Conservation (phyloP, 345 rosid species). For the Hibiscus trionum region DNA sequence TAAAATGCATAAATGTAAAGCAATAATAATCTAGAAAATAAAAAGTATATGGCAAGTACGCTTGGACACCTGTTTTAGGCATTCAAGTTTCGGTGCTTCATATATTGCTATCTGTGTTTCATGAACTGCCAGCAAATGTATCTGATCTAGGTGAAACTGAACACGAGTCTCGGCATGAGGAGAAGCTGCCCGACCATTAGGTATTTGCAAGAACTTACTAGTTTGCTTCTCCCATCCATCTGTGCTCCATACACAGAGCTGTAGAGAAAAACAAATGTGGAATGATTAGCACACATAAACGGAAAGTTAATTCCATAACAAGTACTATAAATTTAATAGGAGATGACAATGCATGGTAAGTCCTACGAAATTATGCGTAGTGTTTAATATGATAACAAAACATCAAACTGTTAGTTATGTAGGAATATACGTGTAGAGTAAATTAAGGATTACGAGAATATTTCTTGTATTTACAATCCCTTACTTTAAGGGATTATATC, state of each 20-base stretch:
- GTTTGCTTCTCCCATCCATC: constrained; percentile 71
- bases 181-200: constrained; percentile 37
- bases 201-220: constrained; percentile 45
- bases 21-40: not conserved
- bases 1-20: not conserved
- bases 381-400: not conserved
- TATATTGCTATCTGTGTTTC: constrained; percentile 72
- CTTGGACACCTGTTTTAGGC: constrained; percentile 51
- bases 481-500: no score
- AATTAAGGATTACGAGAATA: no score
- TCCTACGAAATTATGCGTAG: not conserved
- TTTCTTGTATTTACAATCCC: no score
- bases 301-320: not conserved
- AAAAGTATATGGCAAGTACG: not conserved
- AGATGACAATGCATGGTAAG: not conserved
- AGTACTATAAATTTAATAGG: not conserved
- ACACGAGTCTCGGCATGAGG: constrained; percentile 68
- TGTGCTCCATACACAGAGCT: constrained; percentile 83
- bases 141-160: constrained; percentile 66
- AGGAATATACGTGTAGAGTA: no score
- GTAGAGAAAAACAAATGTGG: not conserved
- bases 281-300: constrained; percentile 1
- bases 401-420: not conserved
- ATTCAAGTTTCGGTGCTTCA: constrained; percentile 63
- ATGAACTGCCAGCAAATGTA: constrained; percentile 61